Evolutionary conservation across 108 stramenopile genomes (phyloP).

Genomic region (Thalassiosira profunda): DNA sequence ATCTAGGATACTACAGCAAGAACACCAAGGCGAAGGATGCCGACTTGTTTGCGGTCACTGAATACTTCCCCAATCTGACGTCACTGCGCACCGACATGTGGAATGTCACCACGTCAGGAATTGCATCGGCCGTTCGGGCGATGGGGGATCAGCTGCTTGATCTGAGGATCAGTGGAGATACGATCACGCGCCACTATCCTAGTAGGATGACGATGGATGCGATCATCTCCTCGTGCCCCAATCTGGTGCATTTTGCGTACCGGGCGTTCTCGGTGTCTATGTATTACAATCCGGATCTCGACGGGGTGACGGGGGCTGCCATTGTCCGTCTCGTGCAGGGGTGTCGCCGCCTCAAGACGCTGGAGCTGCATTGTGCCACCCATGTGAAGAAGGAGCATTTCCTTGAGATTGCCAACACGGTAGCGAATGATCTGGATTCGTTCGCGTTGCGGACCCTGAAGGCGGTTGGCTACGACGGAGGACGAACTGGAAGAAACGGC

Average conservation of each 20-base stretch:
- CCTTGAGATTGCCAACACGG: not conserved
- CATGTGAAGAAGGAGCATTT: not conserved
- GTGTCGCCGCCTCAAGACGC: slow-evolving; percentile 4
- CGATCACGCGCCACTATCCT: not conserved
- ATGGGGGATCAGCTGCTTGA: slow-evolving; percentile 6
- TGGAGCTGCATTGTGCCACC: not conserved
- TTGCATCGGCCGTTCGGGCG: not conserved
- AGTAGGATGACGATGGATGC: not conserved
- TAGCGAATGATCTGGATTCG: not conserved
- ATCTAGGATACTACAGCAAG: not conserved
- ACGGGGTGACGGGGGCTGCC: not conserved
- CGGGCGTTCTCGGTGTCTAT: not conserved
- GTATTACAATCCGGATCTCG: not conserved
- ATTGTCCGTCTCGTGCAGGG: slow-evolving; percentile 6
- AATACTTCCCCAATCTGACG: not conserved
- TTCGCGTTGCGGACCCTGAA: slow-evolving; percentile 12
- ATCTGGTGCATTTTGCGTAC: slow-evolving; percentile 12
- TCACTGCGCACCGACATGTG: not conserved
- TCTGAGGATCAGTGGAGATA: not conserved
- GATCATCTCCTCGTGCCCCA: slow-evolving; percentile 2
- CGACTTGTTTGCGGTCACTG: slow-evolving; percentile 4
- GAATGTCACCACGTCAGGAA: not conserved
- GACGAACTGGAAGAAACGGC: too few species aligned
- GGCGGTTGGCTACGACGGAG: slow-evolving; percentile 1
- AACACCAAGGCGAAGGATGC: not conserved